Base-by-base conservation (phyloP, 2,329 filamentous ascomycete genomes). In the Apiospora hydei region DNA sequence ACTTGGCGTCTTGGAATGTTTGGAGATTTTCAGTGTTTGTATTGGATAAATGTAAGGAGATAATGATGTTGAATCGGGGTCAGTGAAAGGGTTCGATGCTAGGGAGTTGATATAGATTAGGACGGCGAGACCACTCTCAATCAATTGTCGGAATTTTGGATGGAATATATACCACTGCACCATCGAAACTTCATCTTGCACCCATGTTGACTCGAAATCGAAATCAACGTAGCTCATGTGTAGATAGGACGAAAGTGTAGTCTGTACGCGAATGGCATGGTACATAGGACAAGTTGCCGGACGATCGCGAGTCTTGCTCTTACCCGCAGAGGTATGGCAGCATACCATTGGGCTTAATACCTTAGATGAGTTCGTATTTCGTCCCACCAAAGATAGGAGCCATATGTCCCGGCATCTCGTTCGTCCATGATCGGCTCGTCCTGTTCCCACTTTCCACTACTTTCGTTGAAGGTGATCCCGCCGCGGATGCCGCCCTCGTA, bases 351-450 rank as follows among this genome's bases (percentile, higher is more conserved):
- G 26, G 5, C 14, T 30, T 18, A 43, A 1, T 41, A 41, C 0
- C 24, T 30, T 57, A 57, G 30, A 57, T 10, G 2, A 76, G 72
- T n/a, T 76, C 72, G 68, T 80, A 82, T 67, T 77, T 86, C 26
- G 83, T 84, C 3, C 87, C 87, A 18, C 87, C 86, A 16, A 86
- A 86, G 30, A 84, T 84, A 41, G 87, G 87, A 10, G 86, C 85
- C 72, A 88, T 75, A 3, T 80, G 79, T 2, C 86, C 86, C 0
- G 85, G 85, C 83, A 88, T 86, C 49, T 82, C 79, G 72, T 82
- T 85, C 88, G 71, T 89, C 87, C 8, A 78, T 73, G 72, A 89
- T 88, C 26, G 83, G 73, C 74, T 87, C 84, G 74, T 88, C 87
- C 0, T 81, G 81, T 53, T 81, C 81, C 87, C 87, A 88, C 11